Conservation (phyloP, 768 basidiomycete species). For the Auriscalpium orientale region DNA sequence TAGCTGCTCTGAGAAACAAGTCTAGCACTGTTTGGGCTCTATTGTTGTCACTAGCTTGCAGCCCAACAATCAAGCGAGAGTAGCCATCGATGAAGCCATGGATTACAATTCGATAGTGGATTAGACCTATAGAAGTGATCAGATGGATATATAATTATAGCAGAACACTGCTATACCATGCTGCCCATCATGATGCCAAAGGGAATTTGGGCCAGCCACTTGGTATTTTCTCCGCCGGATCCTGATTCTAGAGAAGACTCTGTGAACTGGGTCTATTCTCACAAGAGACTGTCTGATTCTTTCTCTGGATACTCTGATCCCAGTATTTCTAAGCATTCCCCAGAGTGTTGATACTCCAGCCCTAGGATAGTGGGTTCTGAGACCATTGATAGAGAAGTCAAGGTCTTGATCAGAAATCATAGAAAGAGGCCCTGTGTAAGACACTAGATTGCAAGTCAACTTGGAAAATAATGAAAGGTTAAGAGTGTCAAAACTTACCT, state of each 20-base stretch:
- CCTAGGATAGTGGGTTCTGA: not conserved
- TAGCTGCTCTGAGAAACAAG: conserved; percentile 23
- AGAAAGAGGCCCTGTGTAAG: not conserved
- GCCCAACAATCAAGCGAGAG: conserved; percentile 27
- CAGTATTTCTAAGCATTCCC: not conserved
- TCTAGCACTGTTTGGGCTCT: conserved; percentile 29
- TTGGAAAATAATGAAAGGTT: not conserved
- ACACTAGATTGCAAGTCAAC: not conserved
- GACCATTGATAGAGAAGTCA: not conserved
- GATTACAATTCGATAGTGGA: conserved; percentile 27
- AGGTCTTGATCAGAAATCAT: not conserved
- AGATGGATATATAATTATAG: too few species aligned
- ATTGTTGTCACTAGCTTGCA: conserved; percentile 35
- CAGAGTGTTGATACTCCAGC: not conserved
- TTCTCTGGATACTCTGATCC: not conserved
- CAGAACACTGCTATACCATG: conserved; percentile 18
- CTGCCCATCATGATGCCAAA: conserved; percentile 34
- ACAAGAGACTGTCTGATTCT: not conserved
- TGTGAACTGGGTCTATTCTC: not conserved
- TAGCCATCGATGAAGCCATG: conserved; percentile 38
- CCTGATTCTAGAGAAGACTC: not conserved
- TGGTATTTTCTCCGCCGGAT: conserved; percentile 18
- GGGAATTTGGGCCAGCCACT: conserved; percentile 29
- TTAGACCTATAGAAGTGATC: conserved; percentile 21
- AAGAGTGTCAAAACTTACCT: not conserved